Evolutionary conservation across 2,329 filamentous ascomycete genomes (phyloP), one percentile per base, ranked within the genome.

Genomic region (Fusarium zealandicum): DNA sequence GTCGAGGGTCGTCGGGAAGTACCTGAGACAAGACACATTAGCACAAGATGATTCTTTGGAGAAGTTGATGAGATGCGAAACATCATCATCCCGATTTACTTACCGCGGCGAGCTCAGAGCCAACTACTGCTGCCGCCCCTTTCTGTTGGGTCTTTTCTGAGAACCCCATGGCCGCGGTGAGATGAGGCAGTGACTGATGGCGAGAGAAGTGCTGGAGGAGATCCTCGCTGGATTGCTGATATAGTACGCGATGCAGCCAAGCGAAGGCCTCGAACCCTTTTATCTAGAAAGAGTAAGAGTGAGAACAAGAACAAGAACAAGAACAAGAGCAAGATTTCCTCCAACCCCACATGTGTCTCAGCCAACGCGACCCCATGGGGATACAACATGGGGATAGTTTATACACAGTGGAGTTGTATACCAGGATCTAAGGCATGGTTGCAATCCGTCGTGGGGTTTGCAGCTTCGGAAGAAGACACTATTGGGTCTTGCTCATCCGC

Each of bases 1-100:
- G 70, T 27, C 69, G 70, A 25, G 69, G 59, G 42, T 76, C 70
- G 20, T 73, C 51, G n/a, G 78, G 78, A 5, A 80, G 67, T 7
- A 80, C 67, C 65, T 70, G 30, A 1, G 9, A n/a, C n/a, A n/a
- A n/a, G n/a, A n/a, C n/a, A n/a, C n/a, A n/a, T n/a, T n/a, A n/a
- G n/a, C n/a, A n/a, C n/a, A n/a, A n/a, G n/a, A n/a, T n/a, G n/a
- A n/a, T n/a, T n/a, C n/a, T n/a, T n/a, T n/a, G n/a, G n/a, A n/a
- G n/a, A n/a, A n/a, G n/a, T n/a, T n/a, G n/a, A n/a, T n/a, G n/a
- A n/a, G n/a, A n/a, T n/a, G n/a, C n/a, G n/a, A n/a, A n/a, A n/a
- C n/a, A n/a, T n/a, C n/a, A n/a, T n/a, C n/a, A n/a, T n/a, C n/a
- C n/a, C 1, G 12, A 1, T 32, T 1, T 16, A 54, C 59, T 48